phyloP scores from a whole-genome alignment of 2,329 filamentous ascomycete species.

The Cladophialophora chaetospira region DNA sequence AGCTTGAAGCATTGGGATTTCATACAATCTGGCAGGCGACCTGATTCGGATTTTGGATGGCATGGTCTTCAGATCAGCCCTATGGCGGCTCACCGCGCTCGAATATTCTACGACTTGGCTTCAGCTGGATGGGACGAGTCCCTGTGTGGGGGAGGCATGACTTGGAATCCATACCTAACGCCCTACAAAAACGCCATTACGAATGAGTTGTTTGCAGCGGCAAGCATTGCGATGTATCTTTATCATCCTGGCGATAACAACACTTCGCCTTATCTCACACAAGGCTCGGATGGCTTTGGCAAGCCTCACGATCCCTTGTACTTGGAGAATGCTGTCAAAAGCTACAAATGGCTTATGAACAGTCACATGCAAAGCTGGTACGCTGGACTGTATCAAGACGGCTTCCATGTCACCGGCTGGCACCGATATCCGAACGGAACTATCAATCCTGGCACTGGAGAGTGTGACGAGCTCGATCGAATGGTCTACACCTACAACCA shows the following conservation, averaged over 20 bases:
- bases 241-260: constrained; percentile 82
- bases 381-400: constrained; percentile 75
- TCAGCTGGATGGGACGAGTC: constrained; percentile 76
- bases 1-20: constrained; percentile 60
- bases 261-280: constrained; percentile 63
- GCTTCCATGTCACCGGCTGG: constrained; percentile 78
- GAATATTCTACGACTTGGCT: constrained; percentile 82
- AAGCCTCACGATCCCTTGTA: constrained; percentile 63
- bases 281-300: constrained; percentile 29
- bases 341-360: constrained; percentile 75
- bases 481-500: constrained; percentile 98
- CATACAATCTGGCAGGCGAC: constrained; percentile 28
- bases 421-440: constrained; percentile 48
- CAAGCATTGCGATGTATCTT: constrained; percentile 85
- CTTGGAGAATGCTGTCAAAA: constrained; percentile 71
- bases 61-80: constrained; percentile 75
- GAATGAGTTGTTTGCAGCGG: constrained; percentile 84
- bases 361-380: constrained; percentile 78
- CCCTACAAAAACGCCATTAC: constrained; percentile 98
- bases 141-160: constrained; percentile 84
- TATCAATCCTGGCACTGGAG: constrained; percentile 63
- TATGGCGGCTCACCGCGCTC: constrained; percentile 78
- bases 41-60: constrained; percentile 53
- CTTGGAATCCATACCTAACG: constrained; percentile 76
- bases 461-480: constrained; percentile 78